Evolutionary conservation across 2,329 filamentous ascomycete genomes (phyloP).

Genomic region (Alternaria arborescens): DNA sequence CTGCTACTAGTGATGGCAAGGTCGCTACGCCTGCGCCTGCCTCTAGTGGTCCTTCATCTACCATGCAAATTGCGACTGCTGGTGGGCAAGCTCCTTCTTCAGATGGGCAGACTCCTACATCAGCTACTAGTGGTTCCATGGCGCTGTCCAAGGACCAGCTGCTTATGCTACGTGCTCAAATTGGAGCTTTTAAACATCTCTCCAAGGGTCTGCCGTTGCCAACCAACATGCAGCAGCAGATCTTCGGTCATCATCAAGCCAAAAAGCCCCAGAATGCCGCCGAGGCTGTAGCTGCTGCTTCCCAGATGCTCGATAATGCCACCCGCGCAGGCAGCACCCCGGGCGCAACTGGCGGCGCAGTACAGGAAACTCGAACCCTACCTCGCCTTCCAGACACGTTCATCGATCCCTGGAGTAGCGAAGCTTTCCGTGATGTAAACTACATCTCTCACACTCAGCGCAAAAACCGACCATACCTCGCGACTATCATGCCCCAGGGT

Average conservation of each 20-base stretch:
- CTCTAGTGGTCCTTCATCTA: slow-evolving; percentile 34
- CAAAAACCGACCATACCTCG: slow-evolving; percentile 79
- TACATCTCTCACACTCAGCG: slow-evolving; percentile 82
- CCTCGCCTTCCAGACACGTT: slow-evolving; percentile 64
- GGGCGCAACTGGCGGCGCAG: slow-evolving; percentile 53
- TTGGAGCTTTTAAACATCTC: slow-evolving; percentile 88
- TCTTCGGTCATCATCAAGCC: slow-evolving; percentile 75
- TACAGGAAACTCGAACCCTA: slow-evolving; percentile 38
- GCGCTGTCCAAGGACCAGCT: slow-evolving; percentile 72
- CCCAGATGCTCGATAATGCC: slow-evolving; percentile 62
- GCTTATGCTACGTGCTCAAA: slow-evolving; percentile 80
- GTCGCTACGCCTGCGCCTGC: slow-evolving; percentile 25
- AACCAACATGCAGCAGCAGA: slow-evolving; percentile 77
- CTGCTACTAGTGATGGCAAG: slow-evolving; percentile 34
- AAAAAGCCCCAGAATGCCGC: slow-evolving; percentile 58
- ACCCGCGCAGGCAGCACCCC: slow-evolving; percentile 51
- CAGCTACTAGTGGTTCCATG: slow-evolving; percentile 33
- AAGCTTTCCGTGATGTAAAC: slow-evolving; percentile 68
- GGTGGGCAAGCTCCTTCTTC: slow-evolving; percentile 42
- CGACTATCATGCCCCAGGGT: slow-evolving; percentile 87
- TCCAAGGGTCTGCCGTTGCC: slow-evolving; percentile 88
- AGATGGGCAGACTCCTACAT: slow-evolving; percentile 51
- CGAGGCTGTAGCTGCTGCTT: slow-evolving; percentile 54
- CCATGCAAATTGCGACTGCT: slow-evolving; percentile 36
- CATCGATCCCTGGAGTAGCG: slow-evolving; percentile 47